phyloP scores from a whole-genome alignment of 345 rosid genomes.

The Syzygium jambos region DNA sequence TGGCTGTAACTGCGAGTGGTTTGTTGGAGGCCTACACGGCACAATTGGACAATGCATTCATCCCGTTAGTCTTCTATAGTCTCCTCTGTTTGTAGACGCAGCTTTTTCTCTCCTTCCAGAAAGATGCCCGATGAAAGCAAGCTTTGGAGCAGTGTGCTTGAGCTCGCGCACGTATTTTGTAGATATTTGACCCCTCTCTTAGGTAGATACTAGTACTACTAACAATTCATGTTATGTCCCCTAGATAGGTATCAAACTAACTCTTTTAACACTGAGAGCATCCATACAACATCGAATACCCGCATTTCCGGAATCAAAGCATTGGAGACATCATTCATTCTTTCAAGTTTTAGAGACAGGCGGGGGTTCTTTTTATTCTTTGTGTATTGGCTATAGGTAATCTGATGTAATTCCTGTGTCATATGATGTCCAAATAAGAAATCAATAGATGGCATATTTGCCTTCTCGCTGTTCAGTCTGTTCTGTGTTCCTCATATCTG shows the following conservation, averaged over 20 bases:
- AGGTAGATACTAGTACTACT: background rate
- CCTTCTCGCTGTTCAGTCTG: background rate
- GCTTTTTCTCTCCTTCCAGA: background rate
- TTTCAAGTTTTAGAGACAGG: background rate
- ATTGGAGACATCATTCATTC: background rate
- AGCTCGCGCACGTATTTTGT: background rate
- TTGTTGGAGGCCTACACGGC: constrained; percentile 93
- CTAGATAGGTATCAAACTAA: background rate
- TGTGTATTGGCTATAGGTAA: background rate
- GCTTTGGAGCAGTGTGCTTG: background rate
- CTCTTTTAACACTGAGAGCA: background rate
- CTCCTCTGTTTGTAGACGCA: constrained; percentile 68
- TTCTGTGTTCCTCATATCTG: background rate
- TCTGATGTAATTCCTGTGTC: background rate
- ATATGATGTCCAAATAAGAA: background rate
- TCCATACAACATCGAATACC: background rate
- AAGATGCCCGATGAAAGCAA: background rate
- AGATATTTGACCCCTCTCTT: background rate
- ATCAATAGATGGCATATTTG: background rate
- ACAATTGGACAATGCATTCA: constrained; percentile 89
- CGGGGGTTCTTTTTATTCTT: background rate
- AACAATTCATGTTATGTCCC: background rate
- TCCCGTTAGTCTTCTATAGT: constrained; percentile 90
- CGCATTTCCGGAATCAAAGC: background rate
- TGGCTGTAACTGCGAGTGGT: constrained; percentile 72